Base-by-base conservation (phyloP, 2,329 filamentous ascomycete species). In the Xylariaceae sp. region DNA sequence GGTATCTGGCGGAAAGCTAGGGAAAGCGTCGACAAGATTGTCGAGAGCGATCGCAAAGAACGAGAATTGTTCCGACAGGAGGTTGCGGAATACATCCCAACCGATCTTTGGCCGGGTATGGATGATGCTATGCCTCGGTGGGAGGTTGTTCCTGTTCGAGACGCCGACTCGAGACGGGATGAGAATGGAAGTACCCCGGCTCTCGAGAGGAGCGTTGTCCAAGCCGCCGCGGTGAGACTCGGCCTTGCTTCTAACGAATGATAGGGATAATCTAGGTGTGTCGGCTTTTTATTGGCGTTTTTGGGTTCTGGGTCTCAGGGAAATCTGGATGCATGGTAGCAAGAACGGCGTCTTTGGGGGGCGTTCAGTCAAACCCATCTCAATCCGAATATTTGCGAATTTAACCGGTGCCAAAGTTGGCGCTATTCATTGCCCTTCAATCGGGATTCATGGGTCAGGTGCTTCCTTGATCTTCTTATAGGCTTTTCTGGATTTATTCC, bases 61-160 rank as follows among this genome's bases (percentile, higher is more conserved):
- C 81, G 95, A 40, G 89, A 96, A 61, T 78, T 82, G 0, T 98
- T 99, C 71, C 83, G 89, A 32, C 80, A 87, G 23, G 89, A 96
- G 43, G 88, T 95, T 12, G 93, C 92, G 7, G 91, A 96, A 61
- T 96, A 87, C 70, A 75, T 99, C 10, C 95, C 95, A 0, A 87
- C 88, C 0, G 92, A 97, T 71, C 84, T 97, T 20, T 97, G 92
- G 91, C 87, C 87, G 0, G 89, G 88, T 1, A 83, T 95, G 72
- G 83, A 82, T 60, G 81, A 77, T n/a, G 81, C 79, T 21, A 83
- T 83, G 63, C 78, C 73, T 56, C 78, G 74, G 52, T 84, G 79
- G 77, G 77, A 79, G 40, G 73, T 85, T 2, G 70, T 79, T 1
- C 73, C 75, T 0, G 69, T 77, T 0, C 66, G 70, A 6, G 73